Base-by-base conservation (phyloP, 139 green algal genomes). In the Pedinophyceae sp. region DNA sequence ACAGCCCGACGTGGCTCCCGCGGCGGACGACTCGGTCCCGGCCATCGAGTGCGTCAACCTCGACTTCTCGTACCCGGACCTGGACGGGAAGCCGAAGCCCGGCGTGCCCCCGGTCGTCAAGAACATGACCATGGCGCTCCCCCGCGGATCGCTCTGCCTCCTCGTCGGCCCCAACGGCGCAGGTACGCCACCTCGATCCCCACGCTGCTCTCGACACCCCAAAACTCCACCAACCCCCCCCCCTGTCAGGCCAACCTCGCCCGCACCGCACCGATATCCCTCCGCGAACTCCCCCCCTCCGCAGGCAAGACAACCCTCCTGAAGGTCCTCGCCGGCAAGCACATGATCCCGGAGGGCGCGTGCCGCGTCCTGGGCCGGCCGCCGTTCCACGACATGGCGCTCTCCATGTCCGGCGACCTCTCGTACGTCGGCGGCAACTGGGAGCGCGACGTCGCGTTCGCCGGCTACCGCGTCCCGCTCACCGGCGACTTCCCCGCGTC, bases 351-450 rank as follows among this genome's bases (percentile, higher is more conserved):
- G 0, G 28, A 73, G 50, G 58, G 7, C 3, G 41, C 56, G 3
- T 74, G 94, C 17, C 30, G 24, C 6, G 73, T 98, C 18, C 67
- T 97, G 29, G 88, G 86, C 2, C 34, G 71, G 29, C 65, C 88
- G 6, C 83, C 90, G 40, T 98, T 98, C 72, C 87, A 97, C 56
- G 76, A 86, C 59, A 94, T 80, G 18, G 24, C 65, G 25, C 74
- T 98, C 3, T 89, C 83, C 16, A 80, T 60, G 49, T 65, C 45
- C 27, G 89, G 89, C 2, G 62, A 77, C 1, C 66, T 98, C 20
- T 64, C 79, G 2, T 98, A 98, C 59, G 61, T 98, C 24, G 90
- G 90, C 1, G 87, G 88, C 46, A 89, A 81, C 60, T 98, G 90
- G 90, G 77, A 80, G 50, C 66, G 84, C 0, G 85, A 95, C 68